Evolutionary conservation across 148 eudicot species (phyloP), one percentile per base, ranked within the genome.

Genomic region (Rhododendron kiyosumense): DNA sequence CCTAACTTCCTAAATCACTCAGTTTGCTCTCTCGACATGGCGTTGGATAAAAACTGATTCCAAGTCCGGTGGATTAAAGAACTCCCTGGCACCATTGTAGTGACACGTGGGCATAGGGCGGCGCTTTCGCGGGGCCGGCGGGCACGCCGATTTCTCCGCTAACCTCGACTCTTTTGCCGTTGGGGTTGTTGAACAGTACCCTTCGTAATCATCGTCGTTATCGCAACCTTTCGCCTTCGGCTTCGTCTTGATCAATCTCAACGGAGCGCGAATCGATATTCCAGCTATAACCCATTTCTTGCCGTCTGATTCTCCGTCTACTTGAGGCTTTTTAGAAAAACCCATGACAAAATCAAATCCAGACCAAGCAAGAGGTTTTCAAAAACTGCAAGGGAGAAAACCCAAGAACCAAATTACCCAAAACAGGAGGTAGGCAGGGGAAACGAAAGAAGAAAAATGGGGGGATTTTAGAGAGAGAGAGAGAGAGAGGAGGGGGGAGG

Each of bases 51-150:
- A 93, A 8, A 93, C 91, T 3, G 91, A 87, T 81, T 92, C 96
- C 90, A 94, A 88, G 85, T 92, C 94, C 24, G 96, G 94, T 7
- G 93, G 90, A 86, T 67, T 90, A 18, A 94, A 94, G 84, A 89
- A 92, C 90, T 90, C 93, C 82, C 87, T 82, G 24, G 36, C 87
- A 4, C 92, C 88, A 52, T 57, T 81, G 49, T 81, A 85, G 74
- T 88, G 86, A 51, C 91, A 88, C 17, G 88, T 86, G 0, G 87
- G 63, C 8, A 74, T 5, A 13, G 94, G 88, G 48, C 92, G 88
- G 54, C 90, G 90, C 89, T 92, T 94, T 82, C 92, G 89, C 18
- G 96, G 95, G 0, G 96, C 91, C 3, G 91, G 91, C 15, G 96
- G 95, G 88, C 96, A 93, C 22, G 86, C 48, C 80, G 85, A 26